Conservation (phyloP, 768 basidiomycete species). For the Scleroderma citrinum region DNA sequence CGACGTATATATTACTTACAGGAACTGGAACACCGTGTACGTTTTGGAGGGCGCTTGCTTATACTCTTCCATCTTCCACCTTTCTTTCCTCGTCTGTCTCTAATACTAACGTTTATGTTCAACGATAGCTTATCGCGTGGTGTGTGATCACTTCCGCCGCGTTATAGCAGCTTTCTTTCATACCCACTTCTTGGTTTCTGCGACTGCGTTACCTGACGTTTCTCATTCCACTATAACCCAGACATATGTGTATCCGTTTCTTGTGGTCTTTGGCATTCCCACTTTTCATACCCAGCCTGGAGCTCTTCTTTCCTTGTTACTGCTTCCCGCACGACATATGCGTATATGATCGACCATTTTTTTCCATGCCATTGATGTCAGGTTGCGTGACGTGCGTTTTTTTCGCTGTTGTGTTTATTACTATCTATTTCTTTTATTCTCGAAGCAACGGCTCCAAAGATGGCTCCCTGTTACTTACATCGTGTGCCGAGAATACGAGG, state of each 20-base stretch:
- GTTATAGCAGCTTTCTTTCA: no score
- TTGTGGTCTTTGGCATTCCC: not conserved
- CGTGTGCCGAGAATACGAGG: no score
- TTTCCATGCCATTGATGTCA: not conserved
- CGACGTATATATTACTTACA: not conserved
- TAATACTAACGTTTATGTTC: no score
- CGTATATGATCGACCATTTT: not conserved
- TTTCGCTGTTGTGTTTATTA: not conserved
- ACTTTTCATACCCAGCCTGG: not conserved
- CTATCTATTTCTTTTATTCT: not conserved
- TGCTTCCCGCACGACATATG: not conserved
- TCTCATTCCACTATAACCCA: not conserved
- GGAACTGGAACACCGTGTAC: not conserved
- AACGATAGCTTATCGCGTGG: no score
- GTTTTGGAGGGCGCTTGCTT: not conserved
- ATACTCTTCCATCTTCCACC: not conserved
- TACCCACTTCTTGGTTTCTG: no score
- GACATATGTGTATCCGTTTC: not conserved
- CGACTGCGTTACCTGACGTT: no score
- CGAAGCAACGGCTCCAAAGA: not conserved
- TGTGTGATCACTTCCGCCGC: no score
- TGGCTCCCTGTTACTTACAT: not conserved
- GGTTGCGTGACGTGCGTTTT: no score
- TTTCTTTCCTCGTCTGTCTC: not conserved
- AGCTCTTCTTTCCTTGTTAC: not conserved